phyloP scores from a whole-genome alignment of 805 yeast genomes.

The Clavispora vitiphila region DNA sequence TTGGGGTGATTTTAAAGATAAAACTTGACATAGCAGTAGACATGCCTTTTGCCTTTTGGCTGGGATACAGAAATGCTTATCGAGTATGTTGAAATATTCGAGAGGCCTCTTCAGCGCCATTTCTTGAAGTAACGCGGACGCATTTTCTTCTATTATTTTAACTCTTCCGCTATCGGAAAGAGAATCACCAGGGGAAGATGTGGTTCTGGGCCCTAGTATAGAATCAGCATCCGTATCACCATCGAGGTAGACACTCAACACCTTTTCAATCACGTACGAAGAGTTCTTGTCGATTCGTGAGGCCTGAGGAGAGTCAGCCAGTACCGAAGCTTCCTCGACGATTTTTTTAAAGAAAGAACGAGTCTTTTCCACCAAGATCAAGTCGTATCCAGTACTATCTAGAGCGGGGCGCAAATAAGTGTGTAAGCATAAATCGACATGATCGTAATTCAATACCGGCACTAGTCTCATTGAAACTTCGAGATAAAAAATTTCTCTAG shows the following conservation, averaged over 20 bases:
- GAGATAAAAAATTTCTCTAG: slow-evolving; percentile 35
- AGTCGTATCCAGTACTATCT: slow-evolving; percentile 52
- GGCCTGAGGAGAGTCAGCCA: too few species aligned
- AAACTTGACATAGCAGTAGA: slow-evolving; percentile 2
- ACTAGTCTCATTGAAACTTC: slow-evolving; percentile 31
- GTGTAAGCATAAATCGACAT: slow-evolving; percentile 44
- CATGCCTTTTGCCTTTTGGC: slow-evolving; percentile 29
- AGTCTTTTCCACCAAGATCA: slow-evolving; percentile 30
- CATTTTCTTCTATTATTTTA: slow-evolving; percentile 44
- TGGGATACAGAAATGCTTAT: slow-evolving; percentile 29
- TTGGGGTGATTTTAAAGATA: slow-evolving; percentile 23
- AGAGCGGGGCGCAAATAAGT: slow-evolving; percentile 46
- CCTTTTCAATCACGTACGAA: slow-evolving; percentile 16
- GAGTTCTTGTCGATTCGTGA: slow-evolving; percentile 23
- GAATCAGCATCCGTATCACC: slow-evolving; percentile 11
- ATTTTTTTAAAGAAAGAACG: slow-evolving; percentile 19
- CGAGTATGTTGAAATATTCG: slow-evolving; percentile 32
- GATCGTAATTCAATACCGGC: slow-evolving; percentile 24
- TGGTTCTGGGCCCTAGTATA: slow-evolving; percentile 13
- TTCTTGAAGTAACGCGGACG: slow-evolving; percentile 33
- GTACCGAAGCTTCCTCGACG: slow-evolving; percentile 1
- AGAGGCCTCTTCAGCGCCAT: slow-evolving; percentile 38
- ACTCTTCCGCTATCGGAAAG: slow-evolving; percentile 44
- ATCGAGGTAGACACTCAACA: slow-evolving; percentile 25
- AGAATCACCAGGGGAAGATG: slow-evolving; percentile 16